Evolutionary conservation across 202 grass and related monocot genomes (phyloP).

Genomic region (Bolboschoenoplectus hybrid): DNA sequence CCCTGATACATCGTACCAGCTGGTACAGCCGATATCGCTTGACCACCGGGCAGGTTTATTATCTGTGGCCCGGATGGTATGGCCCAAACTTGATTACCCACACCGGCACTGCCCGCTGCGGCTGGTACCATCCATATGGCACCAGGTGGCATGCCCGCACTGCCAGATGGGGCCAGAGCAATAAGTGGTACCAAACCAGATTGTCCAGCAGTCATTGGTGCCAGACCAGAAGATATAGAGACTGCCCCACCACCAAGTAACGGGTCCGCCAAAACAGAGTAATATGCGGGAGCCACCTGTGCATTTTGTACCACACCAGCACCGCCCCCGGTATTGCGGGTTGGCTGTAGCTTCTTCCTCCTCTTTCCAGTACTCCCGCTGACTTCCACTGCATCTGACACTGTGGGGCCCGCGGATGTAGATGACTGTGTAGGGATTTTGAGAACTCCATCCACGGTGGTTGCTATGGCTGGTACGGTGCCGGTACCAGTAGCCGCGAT

Average conservation of each 20-base stretch:
- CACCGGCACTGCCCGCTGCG: constrained; percentile 29
- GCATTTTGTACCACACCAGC: constrained; percentile 25
- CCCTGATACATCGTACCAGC: constrained; percentile 54
- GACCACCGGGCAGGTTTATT: constrained; percentile 56
- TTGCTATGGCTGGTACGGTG: constrained; percentile 78
- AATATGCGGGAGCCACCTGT: constrained; percentile 43
- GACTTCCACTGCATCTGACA: constrained; percentile 39
- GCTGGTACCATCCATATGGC: constrained; percentile 69
- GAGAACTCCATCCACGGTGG: constrained; percentile 71
- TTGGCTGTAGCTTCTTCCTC: constrained; percentile 84
- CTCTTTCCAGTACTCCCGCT: constrained; percentile 56
- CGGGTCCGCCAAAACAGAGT: constrained; percentile 53
- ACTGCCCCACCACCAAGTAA: constrained; percentile 52
- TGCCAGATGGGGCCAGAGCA: constrained; percentile 40
- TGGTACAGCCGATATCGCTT: constrained; percentile 36
- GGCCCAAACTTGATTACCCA: constrained; percentile 46
- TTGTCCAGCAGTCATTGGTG: constrained; percentile 36
- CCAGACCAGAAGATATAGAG: constrained; percentile 54
- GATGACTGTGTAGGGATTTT: constrained; percentile 83
- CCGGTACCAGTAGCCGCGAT: constrained; percentile 82
- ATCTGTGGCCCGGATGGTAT: constrained; percentile 49
- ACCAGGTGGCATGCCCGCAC: constrained; percentile 44
- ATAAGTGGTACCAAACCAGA: constrained; percentile 53
- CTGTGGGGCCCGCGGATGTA: constrained; percentile 44
- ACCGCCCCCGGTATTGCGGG: constrained; percentile 44